Evolutionary conservation across 2,329 filamentous ascomycete species (phyloP), one percentile per base, ranked within the genome.

Genomic region (Xylariaceae sp.): DNA sequence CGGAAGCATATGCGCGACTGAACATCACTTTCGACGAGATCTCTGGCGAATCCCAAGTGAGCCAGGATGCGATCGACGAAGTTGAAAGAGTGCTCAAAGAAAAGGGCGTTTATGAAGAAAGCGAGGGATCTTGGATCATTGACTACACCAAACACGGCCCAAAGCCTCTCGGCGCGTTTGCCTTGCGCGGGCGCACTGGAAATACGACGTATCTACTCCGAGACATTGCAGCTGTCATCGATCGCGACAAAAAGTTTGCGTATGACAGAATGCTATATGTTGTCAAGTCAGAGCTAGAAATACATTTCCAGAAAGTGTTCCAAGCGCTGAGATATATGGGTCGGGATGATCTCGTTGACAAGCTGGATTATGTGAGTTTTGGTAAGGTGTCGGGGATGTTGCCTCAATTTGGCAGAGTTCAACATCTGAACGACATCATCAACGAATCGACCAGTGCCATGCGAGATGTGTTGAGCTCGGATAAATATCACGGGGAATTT

Each of bases 151-250:
- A 87, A 57, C 79, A 87, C 56, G 72, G 74, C 6, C 72, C 73
- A 2, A 86, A 82, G 60, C 84, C 83, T 37, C 72, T 87, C 2
- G 83, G 82, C 15, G 81, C 79, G 49, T 81, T 81, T 0, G 73
- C 87, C 28, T 69, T 87, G 35, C 72, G 83, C 50, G 81, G 80
- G 57, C 78, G 81, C 8, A 59, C 55, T 45, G 83, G 83, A 28
- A 85, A 79, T 2, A 78, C 78, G 9, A 72, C 82, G 1, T 87
- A 87, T 61, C 69, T 87, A 28, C 81, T 83, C 19, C 76, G 84
- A 52, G 83, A 87, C 57, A 78, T 87, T 32, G 83, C 79, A 11
- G 79, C 80, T 4, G 79, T 79, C 22, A 60, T 79, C 16, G 80
- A 85, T 62, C 76, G 83, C 58, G 69, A 73, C 42, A 71, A 82